Evolutionary conservation across 805 yeast genomes (phyloP).

Genomic region (Pichia cephalocereana): DNA sequence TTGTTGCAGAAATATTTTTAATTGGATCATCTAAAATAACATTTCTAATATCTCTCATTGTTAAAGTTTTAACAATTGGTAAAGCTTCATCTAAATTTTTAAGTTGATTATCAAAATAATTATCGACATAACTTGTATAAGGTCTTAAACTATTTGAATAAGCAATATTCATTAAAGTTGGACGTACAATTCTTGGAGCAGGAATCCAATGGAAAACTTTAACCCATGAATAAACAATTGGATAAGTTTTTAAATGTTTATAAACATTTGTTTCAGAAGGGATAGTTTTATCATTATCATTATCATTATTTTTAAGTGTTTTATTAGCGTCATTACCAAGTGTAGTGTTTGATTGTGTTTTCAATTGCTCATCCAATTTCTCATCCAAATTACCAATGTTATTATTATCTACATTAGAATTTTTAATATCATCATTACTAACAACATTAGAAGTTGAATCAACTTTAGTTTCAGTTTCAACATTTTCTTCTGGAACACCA

Average conservation of each 20-base stretch:
- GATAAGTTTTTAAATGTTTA: slow-evolving; percentile 38
- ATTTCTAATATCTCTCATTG: slow-evolving; percentile 39
- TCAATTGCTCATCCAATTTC: not conserved
- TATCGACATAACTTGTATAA: slow-evolving; percentile 32
- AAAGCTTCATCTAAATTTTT: slow-evolving; percentile 43
- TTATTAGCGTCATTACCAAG: not conserved
- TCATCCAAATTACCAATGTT: not conserved
- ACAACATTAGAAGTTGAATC: not conserved
- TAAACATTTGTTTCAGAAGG: slow-evolving; percentile 25
- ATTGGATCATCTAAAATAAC: slow-evolving; percentile 36
- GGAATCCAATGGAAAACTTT: slow-evolving; percentile 20
- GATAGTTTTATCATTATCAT: not conserved
- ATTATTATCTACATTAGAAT: not conserved
- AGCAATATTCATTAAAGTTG: slow-evolving; percentile 16
- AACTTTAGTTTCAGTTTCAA: not conserved
- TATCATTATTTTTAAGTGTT: no score
- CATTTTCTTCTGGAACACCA: not conserved
- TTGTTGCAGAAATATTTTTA: slow-evolving; percentile 13
- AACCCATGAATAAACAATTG: slow-evolving; percentile 33
- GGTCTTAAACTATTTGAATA: slow-evolving; percentile 16
- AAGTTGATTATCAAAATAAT: slow-evolving; percentile 42
- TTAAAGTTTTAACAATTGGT: slow-evolving; percentile 52
- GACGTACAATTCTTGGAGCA: slow-evolving; percentile 19
- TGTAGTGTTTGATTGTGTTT: not conserved
- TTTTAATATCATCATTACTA: not conserved